A percentile compares a stretch with the other conserved stretches of the same genome.
phyloP scores from a whole-genome alignment of 2,329 filamentous ascomycete genomes.

The Botryosphaeria dothidea region DNA sequence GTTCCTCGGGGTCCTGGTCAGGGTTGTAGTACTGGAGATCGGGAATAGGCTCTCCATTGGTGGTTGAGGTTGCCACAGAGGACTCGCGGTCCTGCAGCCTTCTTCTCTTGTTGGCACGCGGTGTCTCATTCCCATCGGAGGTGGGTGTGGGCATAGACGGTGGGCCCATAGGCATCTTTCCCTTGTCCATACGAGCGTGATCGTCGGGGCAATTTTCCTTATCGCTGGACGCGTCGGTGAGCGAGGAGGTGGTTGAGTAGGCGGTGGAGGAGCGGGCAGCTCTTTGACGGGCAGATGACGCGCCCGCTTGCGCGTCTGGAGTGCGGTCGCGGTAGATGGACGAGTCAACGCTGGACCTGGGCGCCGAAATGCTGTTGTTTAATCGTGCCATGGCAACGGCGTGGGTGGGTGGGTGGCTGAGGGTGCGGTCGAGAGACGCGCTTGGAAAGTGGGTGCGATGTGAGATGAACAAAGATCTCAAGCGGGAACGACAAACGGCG shows the following conservation, averaged over 20 bases:
- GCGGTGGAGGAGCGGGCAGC: background rate
- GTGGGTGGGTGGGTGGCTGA: background rate
- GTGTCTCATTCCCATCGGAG: constrained; percentile 33
- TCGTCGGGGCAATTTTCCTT: constrained; percentile 45
- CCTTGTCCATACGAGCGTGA: constrained; percentile 39
- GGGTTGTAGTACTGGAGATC: constrained; percentile 67
- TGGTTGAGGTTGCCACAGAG: constrained; percentile 1
- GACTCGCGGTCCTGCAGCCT: constrained; percentile 40
- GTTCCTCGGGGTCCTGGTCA: constrained; percentile 74
- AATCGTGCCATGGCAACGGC: constrained; percentile 36
- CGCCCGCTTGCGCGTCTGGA: constrained; percentile 24
- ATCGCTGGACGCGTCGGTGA: constrained; percentile 39
- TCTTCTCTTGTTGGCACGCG: constrained; percentile 45
- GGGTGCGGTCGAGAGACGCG: background rate
- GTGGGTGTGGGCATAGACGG: constrained; percentile 38
- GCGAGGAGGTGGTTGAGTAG: background rate
- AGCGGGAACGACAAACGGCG: background rate
- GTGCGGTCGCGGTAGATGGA: constrained; percentile 41
- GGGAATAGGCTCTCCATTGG: constrained; percentile 17
- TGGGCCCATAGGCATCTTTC: constrained; percentile 35
- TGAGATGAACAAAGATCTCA: background rate
- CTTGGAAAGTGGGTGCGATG: background rate
- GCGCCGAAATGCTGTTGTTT: constrained; percentile 33
- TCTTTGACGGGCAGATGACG: background rate
- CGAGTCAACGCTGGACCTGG: constrained; percentile 31